phyloP scores from a whole-genome alignment of 345 rosid genomes.

The Arabidopsis arenosa region DNA sequence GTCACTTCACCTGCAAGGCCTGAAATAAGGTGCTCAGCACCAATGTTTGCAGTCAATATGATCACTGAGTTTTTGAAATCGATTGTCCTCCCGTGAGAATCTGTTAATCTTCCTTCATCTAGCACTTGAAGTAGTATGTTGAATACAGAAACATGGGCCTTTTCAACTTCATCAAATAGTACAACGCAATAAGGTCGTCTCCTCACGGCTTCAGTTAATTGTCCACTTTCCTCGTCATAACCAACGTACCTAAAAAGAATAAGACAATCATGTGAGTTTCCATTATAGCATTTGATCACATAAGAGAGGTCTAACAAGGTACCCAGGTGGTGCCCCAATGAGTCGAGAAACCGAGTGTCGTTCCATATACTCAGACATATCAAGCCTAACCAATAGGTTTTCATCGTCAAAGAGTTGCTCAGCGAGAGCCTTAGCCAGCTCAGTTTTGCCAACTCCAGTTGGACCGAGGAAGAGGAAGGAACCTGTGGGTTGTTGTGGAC shows the following conservation, averaged over 20 bases:
- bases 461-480: constrained; percentile 81
- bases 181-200: constrained; percentile 81
- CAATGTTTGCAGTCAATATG: constrained; percentile 91
- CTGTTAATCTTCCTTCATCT: constrained; percentile 87
- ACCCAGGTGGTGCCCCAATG: constrained; percentile 92
- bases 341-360: constrained; percentile 64
- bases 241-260: constrained; percentile 68
- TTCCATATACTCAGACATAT: constrained; percentile 89
- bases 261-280: not conserved
- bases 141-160: constrained; percentile 79
- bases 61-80: constrained; percentile 79
- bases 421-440: constrained; percentile 86
- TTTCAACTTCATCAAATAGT: constrained; percentile 88
- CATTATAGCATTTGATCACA: not conserved
- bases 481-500: constrained; percentile 88
- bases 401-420: constrained; percentile 88
- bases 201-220: constrained; percentile 85
- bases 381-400: constrained; percentile 70
- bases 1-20: constrained; percentile 72
- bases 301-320: not conserved
- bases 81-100: constrained; percentile 88
- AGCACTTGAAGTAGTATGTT: constrained; percentile 85
- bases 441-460: constrained; percentile 85
- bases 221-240: constrained; percentile 82
- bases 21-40: constrained; percentile 76